Conservation (phyloP, 805 yeast genomes). For the Nakazawaea ambrosiae region DNA sequence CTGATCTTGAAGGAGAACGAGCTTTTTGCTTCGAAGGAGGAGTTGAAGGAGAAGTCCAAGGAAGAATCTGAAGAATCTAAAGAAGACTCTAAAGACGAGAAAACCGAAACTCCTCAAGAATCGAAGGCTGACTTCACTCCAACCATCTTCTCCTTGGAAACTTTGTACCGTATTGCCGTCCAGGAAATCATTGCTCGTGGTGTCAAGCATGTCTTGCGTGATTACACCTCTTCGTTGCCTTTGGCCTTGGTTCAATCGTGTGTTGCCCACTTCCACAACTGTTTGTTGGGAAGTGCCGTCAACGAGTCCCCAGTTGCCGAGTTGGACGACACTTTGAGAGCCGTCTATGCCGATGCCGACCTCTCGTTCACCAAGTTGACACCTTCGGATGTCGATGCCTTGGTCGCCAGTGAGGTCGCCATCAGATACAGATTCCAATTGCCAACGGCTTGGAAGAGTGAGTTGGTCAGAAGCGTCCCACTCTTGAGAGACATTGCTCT, state of each 20-base stretch:
- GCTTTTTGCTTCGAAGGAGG: conserved; percentile 27
- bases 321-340: conserved; percentile 32
- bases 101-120: conserved; percentile 20
- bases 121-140: conserved; percentile 36
- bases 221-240: conserved; percentile 38
- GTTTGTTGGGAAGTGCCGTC: conserved; percentile 49
- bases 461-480: conserved; percentile 30
- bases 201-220: conserved; percentile 65
- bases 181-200: conserved; percentile 80
- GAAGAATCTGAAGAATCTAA: conserved; percentile 25
- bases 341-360: conserved; percentile 35
- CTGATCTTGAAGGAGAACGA: conserved; percentile 20
- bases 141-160: conserved; percentile 31
- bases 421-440: conserved; percentile 59
- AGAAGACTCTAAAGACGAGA: conserved; percentile 25
- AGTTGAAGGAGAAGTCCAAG: conserved; percentile 24
- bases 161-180: conserved; percentile 40
- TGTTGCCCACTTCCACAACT: conserved; percentile 66
- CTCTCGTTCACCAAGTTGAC: conserved; percentile 38
- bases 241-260: conserved; percentile 48
- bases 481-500: conserved; percentile 61
- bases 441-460: conserved; percentile 38
- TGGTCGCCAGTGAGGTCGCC: conserved; percentile 46
- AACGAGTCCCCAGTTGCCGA: conserved; percentile 29
- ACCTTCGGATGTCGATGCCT: conserved; percentile 33